Conservation (phyloP, 108 stramenopile species). For the Nitzschia palea region DNA sequence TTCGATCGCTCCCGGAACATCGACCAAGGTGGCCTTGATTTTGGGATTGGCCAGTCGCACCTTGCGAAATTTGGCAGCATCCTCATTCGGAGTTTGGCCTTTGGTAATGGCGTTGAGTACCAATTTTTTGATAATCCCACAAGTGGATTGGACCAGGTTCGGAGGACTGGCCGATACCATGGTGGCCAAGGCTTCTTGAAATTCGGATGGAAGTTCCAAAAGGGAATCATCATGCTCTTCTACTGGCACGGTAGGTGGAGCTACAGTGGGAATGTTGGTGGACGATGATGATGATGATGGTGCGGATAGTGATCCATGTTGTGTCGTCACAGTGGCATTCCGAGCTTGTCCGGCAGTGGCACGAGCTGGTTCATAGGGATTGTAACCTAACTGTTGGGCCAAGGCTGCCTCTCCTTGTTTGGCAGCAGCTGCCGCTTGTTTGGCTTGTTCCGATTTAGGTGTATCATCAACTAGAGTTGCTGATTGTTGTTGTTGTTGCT, state of each 20-base stretch:
- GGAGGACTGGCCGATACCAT: constrained; percentile 43
- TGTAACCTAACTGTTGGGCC: constrained; percentile 72
- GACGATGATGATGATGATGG: not conserved
- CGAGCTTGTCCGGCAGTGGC: constrained; percentile 78
- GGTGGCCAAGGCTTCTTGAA: constrained; percentile 63
- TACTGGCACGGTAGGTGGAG: constrained; percentile 47
- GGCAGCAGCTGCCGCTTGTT: constrained; percentile 56
- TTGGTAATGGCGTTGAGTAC: constrained; percentile 81
- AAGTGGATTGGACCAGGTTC: constrained; percentile 30
- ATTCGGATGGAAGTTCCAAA: constrained; percentile 21
- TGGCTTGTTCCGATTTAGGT: constrained; percentile 53
- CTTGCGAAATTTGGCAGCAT: constrained; percentile 62
- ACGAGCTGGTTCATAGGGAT: constrained; percentile 75
- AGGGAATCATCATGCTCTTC: not conserved
- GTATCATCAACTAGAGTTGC: not conserved
- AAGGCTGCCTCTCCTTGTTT: constrained; percentile 53
- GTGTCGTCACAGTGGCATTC: constrained; percentile 54
- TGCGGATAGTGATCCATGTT: constrained; percentile 56
- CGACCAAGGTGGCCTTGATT: constrained; percentile 72
- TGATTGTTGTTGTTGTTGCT: constrained; percentile 9
- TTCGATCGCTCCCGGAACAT: constrained; percentile 69
- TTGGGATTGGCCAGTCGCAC: constrained; percentile 78
- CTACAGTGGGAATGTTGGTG: constrained; percentile 24
- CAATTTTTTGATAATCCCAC: constrained; percentile 58
- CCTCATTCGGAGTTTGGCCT: constrained; percentile 59